phyloP scores from a whole-genome alignment of 2,329 filamentous ascomycete genomes.

The Xylariaceae sp. region DNA sequence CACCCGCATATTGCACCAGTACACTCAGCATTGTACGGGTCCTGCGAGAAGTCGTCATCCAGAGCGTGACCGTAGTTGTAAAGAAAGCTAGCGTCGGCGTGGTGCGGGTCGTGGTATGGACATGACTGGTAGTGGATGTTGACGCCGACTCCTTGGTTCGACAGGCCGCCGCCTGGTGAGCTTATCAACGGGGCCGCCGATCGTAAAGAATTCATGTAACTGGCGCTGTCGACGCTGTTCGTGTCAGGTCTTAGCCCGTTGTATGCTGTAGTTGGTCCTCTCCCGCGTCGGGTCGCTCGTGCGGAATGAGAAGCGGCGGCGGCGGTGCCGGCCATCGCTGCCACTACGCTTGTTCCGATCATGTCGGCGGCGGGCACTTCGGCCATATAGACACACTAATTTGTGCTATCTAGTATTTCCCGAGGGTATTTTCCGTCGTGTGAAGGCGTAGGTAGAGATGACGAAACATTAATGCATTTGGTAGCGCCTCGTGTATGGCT shows the following conservation, averaged over 20 bases:
- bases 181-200: background rate
- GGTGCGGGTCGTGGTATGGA: background rate
- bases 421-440: too few relatives aligned
- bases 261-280: background rate
- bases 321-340: background rate
- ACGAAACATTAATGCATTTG: too few relatives aligned
- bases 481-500: too few relatives aligned
- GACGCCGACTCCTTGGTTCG: conserved; percentile 1
- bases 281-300: conserved; percentile 2
- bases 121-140: conserved; percentile 17
- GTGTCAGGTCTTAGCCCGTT: background rate
- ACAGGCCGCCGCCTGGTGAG: background rate
- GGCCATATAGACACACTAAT: background rate
- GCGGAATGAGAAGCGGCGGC: conserved; percentile 3
- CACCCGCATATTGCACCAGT: conserved; percentile 19
- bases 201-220: conserved; percentile 17
- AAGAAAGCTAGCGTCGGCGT: background rate
- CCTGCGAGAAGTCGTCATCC: background rate
- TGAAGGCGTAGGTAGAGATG: too few relatives aligned
- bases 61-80: background rate
- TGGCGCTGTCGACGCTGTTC: conserved; percentile 1
- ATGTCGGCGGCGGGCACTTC: background rate
- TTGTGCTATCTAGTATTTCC: too few relatives aligned
- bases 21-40: conserved; percentile 6
- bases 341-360: background rate